Base-by-base conservation (phyloP, 2,329 filamentous ascomycete genomes). In the Stachybotrys echinatus region DNA sequence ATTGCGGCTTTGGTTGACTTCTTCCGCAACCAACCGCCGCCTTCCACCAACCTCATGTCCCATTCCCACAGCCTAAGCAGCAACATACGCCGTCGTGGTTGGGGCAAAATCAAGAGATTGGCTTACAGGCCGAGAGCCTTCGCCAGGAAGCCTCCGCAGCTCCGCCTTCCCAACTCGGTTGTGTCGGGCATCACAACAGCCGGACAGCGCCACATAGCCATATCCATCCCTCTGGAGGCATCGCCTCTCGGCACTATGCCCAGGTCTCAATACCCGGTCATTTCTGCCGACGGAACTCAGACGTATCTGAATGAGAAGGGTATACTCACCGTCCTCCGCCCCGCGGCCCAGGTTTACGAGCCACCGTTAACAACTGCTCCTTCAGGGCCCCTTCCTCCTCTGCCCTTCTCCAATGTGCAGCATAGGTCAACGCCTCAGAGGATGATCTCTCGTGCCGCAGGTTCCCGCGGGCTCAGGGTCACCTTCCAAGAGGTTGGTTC, bases 151-250 rank as follows among this genome's bases (percentile, higher is more conserved):
- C 12, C 59, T 22, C 59, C 61, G 23, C 66, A 61, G 17, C 65
- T 73, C 31, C 65, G 58, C 31, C 68, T 83, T 4, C 80, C 80
- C 8, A 79, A 84, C 58, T 75, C 75, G 21, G 79, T 79, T 12
- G 69, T 84, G 14, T 75, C 77, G 4, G 75, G 77, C 7, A 75
- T 65, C 34, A 83, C 79, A 0, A 75, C 63, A 6, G 73, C 68
- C 3, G 80, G 80, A 2, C 70, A 80, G 58, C 71, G 77, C 5
- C 76, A 84, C 56, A 83, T 84, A 54, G 78, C 80, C 51, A 84
- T 84, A 47, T 82, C 80, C 0, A 82, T 84, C 42, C 80, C 81
- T 2, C 52, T 75, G 12, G 72, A 80, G 54, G 66, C 78, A 50
- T 73, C 71, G 5, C 71, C 77, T 20, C 64, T 75, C 42, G 69